phyloP scores from a whole-genome alignment of 352 stramenopile genomes.

The Bremia lactucae region DNA sequence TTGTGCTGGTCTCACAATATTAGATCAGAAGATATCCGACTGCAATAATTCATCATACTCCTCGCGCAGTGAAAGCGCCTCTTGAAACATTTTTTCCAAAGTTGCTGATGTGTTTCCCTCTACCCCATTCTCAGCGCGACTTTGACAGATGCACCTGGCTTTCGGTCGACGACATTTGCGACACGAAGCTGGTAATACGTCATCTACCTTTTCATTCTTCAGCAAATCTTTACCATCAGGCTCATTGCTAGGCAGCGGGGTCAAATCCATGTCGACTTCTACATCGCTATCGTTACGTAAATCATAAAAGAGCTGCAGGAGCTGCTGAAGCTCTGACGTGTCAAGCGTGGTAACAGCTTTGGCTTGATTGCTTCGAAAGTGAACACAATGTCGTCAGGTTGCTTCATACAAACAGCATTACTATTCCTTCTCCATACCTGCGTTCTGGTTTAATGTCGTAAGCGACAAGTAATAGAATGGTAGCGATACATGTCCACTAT shows the following conservation, averaged over 20 bases:
- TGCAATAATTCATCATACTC: conserved; percentile 65
- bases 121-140: conserved; percentile 10
- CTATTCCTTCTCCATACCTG: conserved; percentile 17
- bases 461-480: conserved; percentile 54
- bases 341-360: conserved; percentile 54
- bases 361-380: conserved; percentile 20
- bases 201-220: conserved; percentile 3
- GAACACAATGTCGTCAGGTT: conserved; percentile 2
- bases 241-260: conserved; percentile 14
- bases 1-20: no score
- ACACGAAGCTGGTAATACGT: conserved; percentile 26
- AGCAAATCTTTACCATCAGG: conserved; percentile 1
- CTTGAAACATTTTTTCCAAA: conserved; percentile 55
- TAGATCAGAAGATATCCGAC: conserved; percentile 8
- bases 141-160: conserved; percentile 51
- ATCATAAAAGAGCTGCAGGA: conserved; percentile 59
- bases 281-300: conserved; percentile 48
- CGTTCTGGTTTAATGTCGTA: conserved; percentile 37
- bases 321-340: conserved; percentile 41
- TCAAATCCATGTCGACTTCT: conserved; percentile 44
- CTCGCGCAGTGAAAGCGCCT: conserved; percentile 54
- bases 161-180: conserved; percentile 58
- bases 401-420: neutral
- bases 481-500: conserved; percentile 58
- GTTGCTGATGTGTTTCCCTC: conserved; percentile 35